Evolutionary conservation across 208 protist species (phyloP), one percentile per base, ranked within the genome.

Genomic region (Leishmania gerbilli): DNA sequence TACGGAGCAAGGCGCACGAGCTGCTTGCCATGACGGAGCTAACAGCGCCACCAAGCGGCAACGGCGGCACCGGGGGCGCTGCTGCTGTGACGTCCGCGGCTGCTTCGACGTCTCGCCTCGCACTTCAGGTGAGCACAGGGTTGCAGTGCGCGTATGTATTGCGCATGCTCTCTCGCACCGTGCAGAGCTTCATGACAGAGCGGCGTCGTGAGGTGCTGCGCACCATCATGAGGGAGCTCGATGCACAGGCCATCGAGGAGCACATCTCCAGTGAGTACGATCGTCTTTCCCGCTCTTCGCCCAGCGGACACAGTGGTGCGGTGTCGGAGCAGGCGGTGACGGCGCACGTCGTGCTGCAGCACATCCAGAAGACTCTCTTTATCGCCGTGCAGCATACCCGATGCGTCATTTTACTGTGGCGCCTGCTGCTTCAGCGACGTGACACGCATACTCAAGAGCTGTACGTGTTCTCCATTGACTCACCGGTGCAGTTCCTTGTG

Each of bases 121-220:
- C 79, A 17, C 58, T 68, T 21, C 87, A 90, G 65, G 91, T 92
- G 13, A 87, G 82, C 49, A 86, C 87, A 40, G 88, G 91, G 0
- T 69, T 97, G 79, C 90, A 94, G 79, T 97, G 93, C 82, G 76
- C 89, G 40, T 87, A 89, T 78, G 85, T 87, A 58, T 79, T 95
- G 24, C 89, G 88, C 27, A 90, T 77, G 69, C 86, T 95, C 47
- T 84, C 87, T 37, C 84, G 88, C 21, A 88, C 88, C 11, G 75
- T 94, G 51, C 77, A 88, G 31, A 79, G 83, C 77, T 89, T 93
- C 64, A 95, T 95, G 90, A 90, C 87, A 21, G 93, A 97, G 83
- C 90, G 87, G 53, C 93, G 93, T 72, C 89, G 89, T 34, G 92
- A 94, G 83, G 91, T 92, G 24, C 79, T 95, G 74, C 87, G 87